A percentile compares a stretch with the other conserved stretches of the same genome.
Evolutionary conservation across 2,329 filamentous ascomycete genomes (phyloP).

Genomic region (Fonsecaea pedrosoi): DNA sequence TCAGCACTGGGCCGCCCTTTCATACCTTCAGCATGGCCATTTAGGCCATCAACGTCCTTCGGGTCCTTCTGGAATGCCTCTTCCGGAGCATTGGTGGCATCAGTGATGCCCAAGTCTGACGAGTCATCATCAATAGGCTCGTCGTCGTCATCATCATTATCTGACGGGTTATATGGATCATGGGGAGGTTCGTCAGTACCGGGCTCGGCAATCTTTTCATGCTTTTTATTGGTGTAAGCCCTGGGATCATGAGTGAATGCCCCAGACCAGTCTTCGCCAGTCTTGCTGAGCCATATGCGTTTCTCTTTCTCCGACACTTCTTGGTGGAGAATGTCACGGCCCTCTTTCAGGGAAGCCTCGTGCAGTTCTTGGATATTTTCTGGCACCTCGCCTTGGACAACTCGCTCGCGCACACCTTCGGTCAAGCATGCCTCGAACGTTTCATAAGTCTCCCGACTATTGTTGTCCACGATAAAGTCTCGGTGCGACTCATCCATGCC

Average conservation of each 20-base stretch:
- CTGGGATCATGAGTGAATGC: constrained; percentile 82
- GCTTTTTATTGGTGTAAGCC: constrained; percentile 61
- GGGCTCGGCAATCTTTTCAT: constrained; percentile 63
- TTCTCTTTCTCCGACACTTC: constrained; percentile 72
- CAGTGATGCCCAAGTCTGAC: constrained; percentile 65
- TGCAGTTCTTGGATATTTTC: constrained; percentile 76
- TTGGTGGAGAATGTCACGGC: constrained; percentile 78
- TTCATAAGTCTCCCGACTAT: constrained; percentile 90
- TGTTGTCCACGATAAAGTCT: constrained; percentile 82
- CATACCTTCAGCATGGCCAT: constrained; percentile 33
- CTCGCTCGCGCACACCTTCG: constrained; percentile 78
- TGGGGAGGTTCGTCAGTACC: constrained; percentile 60
- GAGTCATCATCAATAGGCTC: constrained; percentile 43
- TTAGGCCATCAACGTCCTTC: constrained; percentile 40
- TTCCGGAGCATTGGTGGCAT: constrained; percentile 52
- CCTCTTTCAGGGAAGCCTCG: constrained; percentile 78
- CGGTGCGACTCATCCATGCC: constrained; percentile 88
- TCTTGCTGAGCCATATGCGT: constrained; percentile 76
- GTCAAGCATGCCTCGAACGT: constrained; percentile 91
- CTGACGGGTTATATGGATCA: constrained; percentile 58
- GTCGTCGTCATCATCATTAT: constrained; percentile 46
- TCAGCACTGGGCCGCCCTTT: constrained; percentile 40
- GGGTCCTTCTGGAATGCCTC: constrained; percentile 38
- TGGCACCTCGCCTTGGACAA: constrained; percentile 76
- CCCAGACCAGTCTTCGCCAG: constrained; percentile 84